These are phyloP conservation scores for Malus hybrid DNA, from an alignment of 331 rosid species.

Conservation along the genomic window DNA sequence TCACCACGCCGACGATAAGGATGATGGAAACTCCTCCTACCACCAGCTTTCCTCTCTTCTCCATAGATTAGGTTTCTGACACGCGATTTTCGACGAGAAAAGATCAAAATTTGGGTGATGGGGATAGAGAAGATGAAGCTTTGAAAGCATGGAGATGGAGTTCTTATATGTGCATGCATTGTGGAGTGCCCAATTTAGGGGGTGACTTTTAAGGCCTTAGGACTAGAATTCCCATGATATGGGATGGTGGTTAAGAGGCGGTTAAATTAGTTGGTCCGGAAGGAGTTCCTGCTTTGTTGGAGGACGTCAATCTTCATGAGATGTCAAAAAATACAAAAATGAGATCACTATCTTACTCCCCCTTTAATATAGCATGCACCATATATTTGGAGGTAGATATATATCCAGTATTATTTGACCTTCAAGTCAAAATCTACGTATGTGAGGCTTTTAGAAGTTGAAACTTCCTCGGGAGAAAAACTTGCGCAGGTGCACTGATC, in stretches of 20 bases:
- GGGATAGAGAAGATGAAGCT: neutral
- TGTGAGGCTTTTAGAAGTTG: neutral
- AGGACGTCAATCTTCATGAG: neutral
- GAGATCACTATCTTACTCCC: neutral
- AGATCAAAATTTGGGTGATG: neutral
- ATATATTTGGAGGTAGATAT: neutral
- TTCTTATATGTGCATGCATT: neutral
- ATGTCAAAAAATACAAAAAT: neutral
- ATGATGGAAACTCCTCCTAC: slow-evolving; percentile 15
- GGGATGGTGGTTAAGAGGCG: neutral
- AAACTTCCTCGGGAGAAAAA: neutral
- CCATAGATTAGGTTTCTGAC: neutral
- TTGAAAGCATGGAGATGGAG: neutral
- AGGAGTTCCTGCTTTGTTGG: neutral
- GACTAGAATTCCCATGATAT: neutral
- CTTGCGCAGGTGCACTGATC: too few species aligned
- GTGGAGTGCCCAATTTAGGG: neutral
- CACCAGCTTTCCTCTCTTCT: neutral
- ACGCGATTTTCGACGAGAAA: too few species aligned
- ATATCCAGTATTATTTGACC: neutral
- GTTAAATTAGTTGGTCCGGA: neutral
- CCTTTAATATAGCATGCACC: neutral
- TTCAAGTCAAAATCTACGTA: neutral
- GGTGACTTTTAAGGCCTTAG: neutral
- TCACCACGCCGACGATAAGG: slow-evolving; percentile 21